phyloP scores from a whole-genome alignment of 1,284 basidiomycete species.

The Bjerkandera adusta region DNA sequence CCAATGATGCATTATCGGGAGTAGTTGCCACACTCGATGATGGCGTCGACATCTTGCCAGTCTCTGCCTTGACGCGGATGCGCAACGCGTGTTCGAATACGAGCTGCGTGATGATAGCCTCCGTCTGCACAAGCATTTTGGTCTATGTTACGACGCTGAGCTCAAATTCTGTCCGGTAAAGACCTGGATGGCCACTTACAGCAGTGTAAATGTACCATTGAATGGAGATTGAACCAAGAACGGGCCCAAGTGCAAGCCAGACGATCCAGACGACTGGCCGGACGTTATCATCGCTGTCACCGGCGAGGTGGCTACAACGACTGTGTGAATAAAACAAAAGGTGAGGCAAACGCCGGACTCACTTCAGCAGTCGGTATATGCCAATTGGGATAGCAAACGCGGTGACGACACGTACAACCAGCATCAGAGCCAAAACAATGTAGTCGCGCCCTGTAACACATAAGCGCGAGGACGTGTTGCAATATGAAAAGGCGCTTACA shows the following conservation, averaged over 20 bases:
- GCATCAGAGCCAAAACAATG: constrained; percentile 21
- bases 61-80: constrained; percentile 45
- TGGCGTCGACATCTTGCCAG: constrained; percentile 1
- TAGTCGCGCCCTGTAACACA: constrained; percentile 22
- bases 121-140: constrained; percentile 37
- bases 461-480: background rate
- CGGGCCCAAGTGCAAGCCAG: constrained; percentile 58
- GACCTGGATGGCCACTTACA: constrained; percentile 30
- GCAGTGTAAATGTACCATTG: constrained; percentile 52
- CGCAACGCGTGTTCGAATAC: constrained; percentile 57
- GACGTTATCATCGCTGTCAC: constrained; percentile 34
- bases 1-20: constrained; percentile 26
- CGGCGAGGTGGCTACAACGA: constrained; percentile 39
- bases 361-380: constrained; percentile 42
- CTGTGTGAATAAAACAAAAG: constrained; percentile 22
- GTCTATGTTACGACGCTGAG: constrained; percentile 22
- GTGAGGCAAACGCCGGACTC: constrained; percentile 27
- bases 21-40: constrained; percentile 22
- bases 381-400: constrained; percentile 42
- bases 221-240: constrained; percentile 36
- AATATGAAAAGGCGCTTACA: constrained; percentile 7
- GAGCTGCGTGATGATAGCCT: constrained; percentile 55
- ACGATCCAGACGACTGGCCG: constrained; percentile 63
- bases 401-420: constrained; percentile 19
- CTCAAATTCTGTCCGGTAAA: too few species aligned